Conservation (phyloP, 2,329 filamentous ascomycete species). For the Xylaria sp. region DNA sequence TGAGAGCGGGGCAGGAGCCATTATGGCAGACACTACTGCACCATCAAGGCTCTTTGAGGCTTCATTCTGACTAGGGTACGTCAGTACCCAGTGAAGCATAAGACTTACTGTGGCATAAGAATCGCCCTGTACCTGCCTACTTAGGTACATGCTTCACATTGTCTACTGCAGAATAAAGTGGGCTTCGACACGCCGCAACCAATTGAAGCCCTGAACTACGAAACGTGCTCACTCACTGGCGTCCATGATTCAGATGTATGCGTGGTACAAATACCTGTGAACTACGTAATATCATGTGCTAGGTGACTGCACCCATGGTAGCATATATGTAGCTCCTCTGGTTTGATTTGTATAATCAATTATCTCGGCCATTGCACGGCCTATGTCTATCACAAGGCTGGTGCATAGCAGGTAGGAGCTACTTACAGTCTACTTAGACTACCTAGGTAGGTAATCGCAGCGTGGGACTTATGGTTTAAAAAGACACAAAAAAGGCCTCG, state of each 20-base stretch:
- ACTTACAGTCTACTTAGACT: background rate
- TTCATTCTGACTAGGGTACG: background rate
- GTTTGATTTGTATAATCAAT: background rate
- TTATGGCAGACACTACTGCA: background rate
- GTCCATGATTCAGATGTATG: background rate
- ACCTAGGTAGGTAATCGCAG: background rate
- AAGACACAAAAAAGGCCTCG: background rate
- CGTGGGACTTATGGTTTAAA: background rate
- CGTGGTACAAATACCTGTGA: background rate
- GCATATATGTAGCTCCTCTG: background rate
- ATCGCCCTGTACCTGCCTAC: constrained; percentile 1
- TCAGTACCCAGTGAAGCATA: background rate
- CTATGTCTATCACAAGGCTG: background rate
- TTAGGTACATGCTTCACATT: background rate
- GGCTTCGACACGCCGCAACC: background rate
- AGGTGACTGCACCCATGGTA: background rate
- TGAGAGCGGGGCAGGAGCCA: constrained; percentile 22
- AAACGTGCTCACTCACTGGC: constrained; percentile 28
- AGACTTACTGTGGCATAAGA: background rate
- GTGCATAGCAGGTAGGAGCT: background rate
- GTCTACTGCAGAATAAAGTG: background rate
- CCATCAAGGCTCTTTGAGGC: background rate
- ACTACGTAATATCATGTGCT: background rate
- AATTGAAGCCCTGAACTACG: constrained; percentile 20
- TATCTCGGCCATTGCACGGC: background rate